Percentiles rank a stretch among this genome's conserved stretches.
phyloP scores from a whole-genome alignment of 306 rosid genomes.

The Hippophae rhamnoides region DNA sequence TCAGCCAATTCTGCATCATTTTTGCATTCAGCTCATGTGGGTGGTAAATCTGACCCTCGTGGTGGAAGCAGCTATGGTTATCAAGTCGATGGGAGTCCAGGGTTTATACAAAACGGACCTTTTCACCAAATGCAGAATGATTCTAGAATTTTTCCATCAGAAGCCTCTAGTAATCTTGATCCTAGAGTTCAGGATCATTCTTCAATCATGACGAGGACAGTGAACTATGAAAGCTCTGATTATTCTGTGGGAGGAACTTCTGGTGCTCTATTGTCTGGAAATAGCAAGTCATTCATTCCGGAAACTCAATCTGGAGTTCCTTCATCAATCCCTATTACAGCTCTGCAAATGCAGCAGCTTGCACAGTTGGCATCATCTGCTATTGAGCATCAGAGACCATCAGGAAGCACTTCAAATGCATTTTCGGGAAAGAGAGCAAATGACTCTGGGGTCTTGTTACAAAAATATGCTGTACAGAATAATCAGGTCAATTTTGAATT shows the following conservation, averaged over 20 bases:
- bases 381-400: slow-evolving; percentile 62
- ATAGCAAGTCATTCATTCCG: slow-evolving; percentile 23
- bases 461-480: slow-evolving; percentile 35
- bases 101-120: slow-evolving; percentile 39
- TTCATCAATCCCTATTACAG: slow-evolving; percentile 31
- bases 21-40: slow-evolving; percentile 33
- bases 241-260: slow-evolving; percentile 37
- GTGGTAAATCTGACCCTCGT: slow-evolving; percentile 29
- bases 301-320: slow-evolving; percentile 39
- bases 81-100: slow-evolving; percentile 37
- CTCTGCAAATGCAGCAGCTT: slow-evolving; percentile 71
- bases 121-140: slow-evolving; percentile 42
- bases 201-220: slow-evolving; percentile 22
- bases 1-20: slow-evolving; percentile 31
- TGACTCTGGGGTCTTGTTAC: slow-evolving; percentile 36
- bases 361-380: slow-evolving; percentile 71
- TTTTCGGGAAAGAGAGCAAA: slow-evolving; percentile 22
- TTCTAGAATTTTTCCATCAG: slow-evolving; percentile 34
- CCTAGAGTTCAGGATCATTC: slow-evolving; percentile 37
- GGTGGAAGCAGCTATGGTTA: slow-evolving; percentile 50
- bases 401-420: slow-evolving; percentile 31
- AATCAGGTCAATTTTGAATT: slow-evolving; percentile 42
- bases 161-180: slow-evolving; percentile 31
- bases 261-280: slow-evolving; percentile 30
- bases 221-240: slow-evolving; percentile 30